Evolutionary conservation across 352 stramenopile species (phyloP), one percentile per base, ranked within the genome.

Genomic region (Detonula confervacea): DNA sequence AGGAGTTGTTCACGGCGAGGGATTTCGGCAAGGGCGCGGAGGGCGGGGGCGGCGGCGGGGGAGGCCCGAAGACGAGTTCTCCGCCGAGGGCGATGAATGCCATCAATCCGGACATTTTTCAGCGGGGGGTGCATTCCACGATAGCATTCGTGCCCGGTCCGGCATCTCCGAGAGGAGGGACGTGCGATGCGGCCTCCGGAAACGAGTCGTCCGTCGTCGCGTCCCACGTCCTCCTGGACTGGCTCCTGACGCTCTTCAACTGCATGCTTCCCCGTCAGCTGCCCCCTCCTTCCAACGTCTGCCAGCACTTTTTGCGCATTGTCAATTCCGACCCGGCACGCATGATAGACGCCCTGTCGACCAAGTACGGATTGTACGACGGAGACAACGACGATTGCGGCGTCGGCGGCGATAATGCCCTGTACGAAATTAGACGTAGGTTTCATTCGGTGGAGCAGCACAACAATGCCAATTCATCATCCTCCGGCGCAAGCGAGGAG

Each of bases 371-470:
- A 18, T 73, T 93, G 25, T 68, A 68, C 22, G 63, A 80, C 64
- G 49, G 39, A n/a, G 70, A 64, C 47, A 52, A 52, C 42, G 14
- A 42, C 11, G 62, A 61, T 37, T 55, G 57, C 35, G 16, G 42
- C 16, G 66, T 24, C 35, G 60, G 54, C 25, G 66, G 51, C 14
- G 77, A 77, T 35, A 80, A 73, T 67, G 62, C 55, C 7, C 57
- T 80, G 42, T 93, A 89, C 65, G 88, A 93, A 71, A 87, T 93
- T n/a, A 81, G 89, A 49, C 79, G 88, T 18, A 73, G 83, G 51
- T 93, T 92, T 72, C 86, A 90, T 80, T 90, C 81, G 9, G 51
- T 93, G 20, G 81, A 92, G 25, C 80, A 89, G 33, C 42, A 76
- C 11, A 61, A 54, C 51, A 18, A 39, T 29, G 29, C 9, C 5